Conservation (phyloP, 2,329 filamentous ascomycete genomes). For the Neoscytalidium dimidiatum region DNA sequence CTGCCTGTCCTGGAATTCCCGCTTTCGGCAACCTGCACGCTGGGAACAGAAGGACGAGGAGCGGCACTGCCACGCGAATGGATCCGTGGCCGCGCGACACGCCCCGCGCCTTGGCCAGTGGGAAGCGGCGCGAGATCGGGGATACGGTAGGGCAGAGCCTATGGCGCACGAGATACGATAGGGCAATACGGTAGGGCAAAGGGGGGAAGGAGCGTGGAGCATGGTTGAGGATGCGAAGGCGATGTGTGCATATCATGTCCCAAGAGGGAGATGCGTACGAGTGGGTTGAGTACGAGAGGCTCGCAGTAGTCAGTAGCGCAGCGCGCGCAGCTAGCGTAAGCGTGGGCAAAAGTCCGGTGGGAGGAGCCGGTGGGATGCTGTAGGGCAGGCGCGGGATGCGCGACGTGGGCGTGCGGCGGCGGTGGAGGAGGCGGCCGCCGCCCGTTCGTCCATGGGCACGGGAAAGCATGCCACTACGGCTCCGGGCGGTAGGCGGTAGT, state of each 20-base stretch:
- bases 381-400: constrained; percentile 16
- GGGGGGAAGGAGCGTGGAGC: constrained; percentile 1
- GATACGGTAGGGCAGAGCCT: constrained; percentile 15
- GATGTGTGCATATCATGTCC: background rate
- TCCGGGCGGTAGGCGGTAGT: background rate
- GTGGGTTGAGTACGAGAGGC: constrained; percentile 5
- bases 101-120: background rate
- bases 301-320: no score
- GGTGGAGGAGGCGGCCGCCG: background rate
- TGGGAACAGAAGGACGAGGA: background rate
- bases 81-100: background rate
- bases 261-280: background rate
- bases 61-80: constrained; percentile 11
- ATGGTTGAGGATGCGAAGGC: background rate
- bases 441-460: background rate
- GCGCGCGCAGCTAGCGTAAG: background rate
- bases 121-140: constrained; percentile 6
- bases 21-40: background rate
- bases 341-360: background rate
- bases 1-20: background rate
- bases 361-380: constrained; percentile 7
- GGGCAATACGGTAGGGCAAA: constrained; percentile 7
- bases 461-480: background rate
- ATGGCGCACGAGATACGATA: constrained; percentile 1
- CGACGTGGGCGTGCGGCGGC: background rate